Evolutionary conservation across 2,329 filamentous ascomycete species (phyloP), one percentile per base, ranked within the genome.

Genomic region (Paraphoma sp.): DNA sequence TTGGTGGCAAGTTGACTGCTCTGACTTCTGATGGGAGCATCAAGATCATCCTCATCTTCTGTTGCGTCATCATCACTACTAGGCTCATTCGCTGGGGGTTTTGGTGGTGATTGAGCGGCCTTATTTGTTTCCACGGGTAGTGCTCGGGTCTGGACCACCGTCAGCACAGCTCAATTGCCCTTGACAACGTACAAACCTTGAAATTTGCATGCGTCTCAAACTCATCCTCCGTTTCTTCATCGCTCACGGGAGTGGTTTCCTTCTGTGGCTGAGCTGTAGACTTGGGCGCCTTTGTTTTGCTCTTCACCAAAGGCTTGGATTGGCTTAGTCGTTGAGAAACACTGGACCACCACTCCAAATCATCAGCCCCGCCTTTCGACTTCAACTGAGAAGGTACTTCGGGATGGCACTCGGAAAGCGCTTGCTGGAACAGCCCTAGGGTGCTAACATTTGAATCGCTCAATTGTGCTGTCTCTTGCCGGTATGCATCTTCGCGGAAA

Each of bases 401-500:
- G 18, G 66, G 60, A 1, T 60, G 67, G 36, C 65, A 73, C 41
- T 73, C 60, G 5, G 64, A 65, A 4, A 76, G 56, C 8, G 70
- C 71, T 56, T 76, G 70, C 47, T 74, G 71, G 54, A 76, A 76
- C 45, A 75, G 51, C 17, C 60, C 69, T n/a, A 74, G 53, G 2
- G 70, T 70, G 31, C 64, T 73, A 16, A 74, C 49, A 18, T 68
- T 48, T 9, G 56, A 53, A 33, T 71, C 61, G 3, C 54, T 48
- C 56, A 74, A 51, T 42, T 69, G 62, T 11, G 53, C 64, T 1
- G 71, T 75, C 9, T 69, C 65, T 23, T 64, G 47, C 45, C 57
- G 69, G 83, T 84, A 87, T 3, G 63, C 57, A 17, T 74, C 62
- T 60, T 83, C 78, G 56, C 86, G 78, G 59, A 88, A 88, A 9